Evolutionary conservation across 495 filamentous ascomycete genomes (phyloP).

Genomic region (Penicillium maclennaniae): DNA sequence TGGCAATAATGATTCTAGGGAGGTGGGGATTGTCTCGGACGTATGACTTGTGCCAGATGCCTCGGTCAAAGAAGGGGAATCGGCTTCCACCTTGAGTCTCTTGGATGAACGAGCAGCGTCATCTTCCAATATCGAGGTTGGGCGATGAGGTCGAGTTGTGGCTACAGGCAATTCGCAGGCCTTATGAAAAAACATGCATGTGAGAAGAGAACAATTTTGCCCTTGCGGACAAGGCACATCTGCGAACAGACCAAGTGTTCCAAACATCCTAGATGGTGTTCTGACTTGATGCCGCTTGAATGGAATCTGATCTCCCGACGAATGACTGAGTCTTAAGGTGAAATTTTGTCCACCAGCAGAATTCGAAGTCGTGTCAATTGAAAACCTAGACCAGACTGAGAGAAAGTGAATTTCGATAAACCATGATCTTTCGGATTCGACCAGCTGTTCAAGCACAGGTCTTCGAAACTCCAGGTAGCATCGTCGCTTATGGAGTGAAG

Average conservation of each 20-base stretch:
- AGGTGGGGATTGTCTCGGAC: not conserved
- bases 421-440: not conserved
- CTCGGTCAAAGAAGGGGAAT: not conserved
- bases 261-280: constrained; percentile 52
- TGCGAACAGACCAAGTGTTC: constrained; percentile 61
- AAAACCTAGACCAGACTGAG: not conserved
- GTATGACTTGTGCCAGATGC: not conserved
- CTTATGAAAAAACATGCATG: constrained; percentile 59
- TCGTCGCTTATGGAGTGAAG: not conserved
- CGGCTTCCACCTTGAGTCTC: constrained; percentile 2
- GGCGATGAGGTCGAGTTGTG: not conserved
- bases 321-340: not conserved
- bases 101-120: constrained; percentile 3
- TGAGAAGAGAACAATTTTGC: constrained; percentile 50
- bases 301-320: not conserved
- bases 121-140: not conserved
- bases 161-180: not conserved
- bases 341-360: not conserved
- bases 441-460: not conserved
- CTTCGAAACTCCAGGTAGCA: not conserved
- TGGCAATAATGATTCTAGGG: not conserved
- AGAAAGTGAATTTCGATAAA: not conserved
- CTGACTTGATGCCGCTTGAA: not conserved
- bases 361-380: not conserved
- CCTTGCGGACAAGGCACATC: constrained; percentile 61